A percentile compares a stretch with the other conserved stretches of the same genome.
Evolutionary conservation across 1,284 basidiomycete species (phyloP).

Genomic region (Gomphus bonarii): DNA sequence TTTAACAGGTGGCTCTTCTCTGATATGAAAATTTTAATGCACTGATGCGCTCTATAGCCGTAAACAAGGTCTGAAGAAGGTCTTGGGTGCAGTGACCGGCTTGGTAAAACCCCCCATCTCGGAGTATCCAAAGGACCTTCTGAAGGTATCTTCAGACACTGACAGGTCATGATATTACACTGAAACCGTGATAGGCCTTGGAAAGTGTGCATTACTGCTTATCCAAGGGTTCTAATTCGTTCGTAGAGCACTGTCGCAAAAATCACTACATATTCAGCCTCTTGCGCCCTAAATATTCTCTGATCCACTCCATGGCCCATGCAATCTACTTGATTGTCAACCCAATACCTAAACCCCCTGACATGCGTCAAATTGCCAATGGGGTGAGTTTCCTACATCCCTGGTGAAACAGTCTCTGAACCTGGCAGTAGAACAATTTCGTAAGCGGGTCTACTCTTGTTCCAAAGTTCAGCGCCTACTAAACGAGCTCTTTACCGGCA

Average conservation of each 20-base stretch:
- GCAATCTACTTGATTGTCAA: too few species aligned
- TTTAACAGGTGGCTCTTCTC: background rate
- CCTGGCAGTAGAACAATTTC: conserved; percentile 51
- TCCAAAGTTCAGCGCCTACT: conserved; percentile 54
- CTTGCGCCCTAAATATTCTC: background rate
- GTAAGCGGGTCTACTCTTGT: conserved; percentile 65
- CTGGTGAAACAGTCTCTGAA: too few species aligned
- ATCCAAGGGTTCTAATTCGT: too few species aligned
- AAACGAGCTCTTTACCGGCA: conserved; percentile 41
- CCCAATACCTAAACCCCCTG: too few species aligned
- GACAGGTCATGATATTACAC: too few species aligned
- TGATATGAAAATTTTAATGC: background rate
- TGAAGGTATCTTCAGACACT: background rate
- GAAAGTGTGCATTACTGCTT: too few species aligned
- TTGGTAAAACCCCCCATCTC: background rate
- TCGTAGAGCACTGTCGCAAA: too few species aligned
- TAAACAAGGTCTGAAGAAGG: background rate
- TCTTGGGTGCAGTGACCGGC: background rate
- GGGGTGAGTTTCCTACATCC: too few species aligned
- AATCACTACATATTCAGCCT: background rate
- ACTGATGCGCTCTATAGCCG: background rate
- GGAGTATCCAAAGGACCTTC: background rate
- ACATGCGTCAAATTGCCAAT: too few species aligned
- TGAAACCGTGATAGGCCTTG: too few species aligned
- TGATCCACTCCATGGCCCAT: too few species aligned